Evolutionary conservation across 306 rosid genomes (phyloP).

Genomic region (Urtica urens): DNA sequence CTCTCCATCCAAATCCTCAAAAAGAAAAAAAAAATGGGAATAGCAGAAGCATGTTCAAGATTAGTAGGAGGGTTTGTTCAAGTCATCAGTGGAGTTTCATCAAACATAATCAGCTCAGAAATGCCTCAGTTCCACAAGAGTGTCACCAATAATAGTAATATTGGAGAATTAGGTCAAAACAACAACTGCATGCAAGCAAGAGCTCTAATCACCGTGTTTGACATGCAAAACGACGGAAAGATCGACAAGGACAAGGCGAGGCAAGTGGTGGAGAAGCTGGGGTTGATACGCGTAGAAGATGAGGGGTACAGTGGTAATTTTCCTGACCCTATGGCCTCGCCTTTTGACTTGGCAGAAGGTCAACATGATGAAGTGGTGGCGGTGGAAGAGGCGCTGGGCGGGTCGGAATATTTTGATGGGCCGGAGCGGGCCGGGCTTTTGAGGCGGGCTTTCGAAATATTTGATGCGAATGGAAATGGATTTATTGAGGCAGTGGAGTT

Average conservation of each 20-base stretch:
- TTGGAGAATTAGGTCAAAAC: constrained; percentile 11
- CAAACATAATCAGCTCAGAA: constrained; percentile 19
- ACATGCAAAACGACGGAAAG: constrained; percentile 69
- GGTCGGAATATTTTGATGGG: constrained; percentile 33
- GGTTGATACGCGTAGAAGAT: constrained; percentile 34
- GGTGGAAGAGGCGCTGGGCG: constrained; percentile 57
- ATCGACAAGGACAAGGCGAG: constrained; percentile 64
- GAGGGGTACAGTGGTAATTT: not conserved
- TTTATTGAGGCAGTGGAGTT: constrained; percentile 77
- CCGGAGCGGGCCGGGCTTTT: constrained; percentile 40
- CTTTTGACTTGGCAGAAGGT: constrained; percentile 33
- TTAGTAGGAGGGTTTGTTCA: constrained; percentile 51
- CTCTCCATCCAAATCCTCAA: not conserved
- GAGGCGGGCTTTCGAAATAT: constrained; percentile 65
- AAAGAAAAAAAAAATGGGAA: constrained; percentile 26
- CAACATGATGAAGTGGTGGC: constrained; percentile 30
- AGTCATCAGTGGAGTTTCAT: constrained; percentile 25
- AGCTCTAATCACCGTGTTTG: constrained; percentile 72
- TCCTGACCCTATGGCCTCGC: not conserved
- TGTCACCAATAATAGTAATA: not conserved
- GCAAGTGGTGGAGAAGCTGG: constrained; percentile 66
- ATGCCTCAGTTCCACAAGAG: constrained; percentile 1
- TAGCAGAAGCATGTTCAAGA: constrained; percentile 44
- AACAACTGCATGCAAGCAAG: constrained; percentile 37
- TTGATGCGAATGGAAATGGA: constrained; percentile 85